Conservation (phyloP, 371 early-diverging fungal species). For the Haplosporangium sp. region DNA sequence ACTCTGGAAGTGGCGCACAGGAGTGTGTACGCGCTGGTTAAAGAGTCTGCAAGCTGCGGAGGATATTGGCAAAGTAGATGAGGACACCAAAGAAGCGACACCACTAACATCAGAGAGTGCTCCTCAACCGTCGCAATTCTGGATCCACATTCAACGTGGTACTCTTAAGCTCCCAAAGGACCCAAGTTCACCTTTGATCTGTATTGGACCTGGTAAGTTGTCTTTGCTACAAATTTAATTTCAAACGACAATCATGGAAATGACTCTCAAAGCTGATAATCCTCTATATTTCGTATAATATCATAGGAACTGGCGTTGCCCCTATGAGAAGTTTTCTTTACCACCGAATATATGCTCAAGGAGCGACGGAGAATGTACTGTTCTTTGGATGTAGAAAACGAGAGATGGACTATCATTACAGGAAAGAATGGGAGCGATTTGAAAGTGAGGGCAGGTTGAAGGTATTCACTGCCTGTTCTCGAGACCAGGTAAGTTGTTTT, state of each 20-base stretch:
- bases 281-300: neutral
- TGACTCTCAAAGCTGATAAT: no score
- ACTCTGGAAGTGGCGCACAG: slow-evolving; percentile 74
- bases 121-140: slow-evolving; percentile 59
- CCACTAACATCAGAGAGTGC: neutral
- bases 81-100: neutral
- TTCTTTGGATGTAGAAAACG: slow-evolving; percentile 88
- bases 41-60: slow-evolving; percentile 50
- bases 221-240: neutral
- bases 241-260: neutral
- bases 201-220: slow-evolving; percentile 78
- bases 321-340: slow-evolving; percentile 92
- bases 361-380: slow-evolving; percentile 68
- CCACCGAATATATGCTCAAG: slow-evolving; percentile 62
- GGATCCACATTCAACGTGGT: slow-evolving; percentile 74
- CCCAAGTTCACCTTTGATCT: slow-evolving; percentile 70
- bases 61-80: neutral
- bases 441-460: slow-evolving; percentile 62
- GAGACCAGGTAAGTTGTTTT: slow-evolving; percentile 66
- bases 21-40: slow-evolving; percentile 90
- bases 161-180: slow-evolving; percentile 76
- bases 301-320: slow-evolving; percentile 86
- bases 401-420: slow-evolving; percentile 80
- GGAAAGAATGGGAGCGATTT: slow-evolving; percentile 70
- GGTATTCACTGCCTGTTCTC: slow-evolving; percentile 82